Evolutionary conservation across 495 filamentous ascomycete species (phyloP), one percentile per base, ranked within the genome.

Genomic region (Podospora australis): DNA sequence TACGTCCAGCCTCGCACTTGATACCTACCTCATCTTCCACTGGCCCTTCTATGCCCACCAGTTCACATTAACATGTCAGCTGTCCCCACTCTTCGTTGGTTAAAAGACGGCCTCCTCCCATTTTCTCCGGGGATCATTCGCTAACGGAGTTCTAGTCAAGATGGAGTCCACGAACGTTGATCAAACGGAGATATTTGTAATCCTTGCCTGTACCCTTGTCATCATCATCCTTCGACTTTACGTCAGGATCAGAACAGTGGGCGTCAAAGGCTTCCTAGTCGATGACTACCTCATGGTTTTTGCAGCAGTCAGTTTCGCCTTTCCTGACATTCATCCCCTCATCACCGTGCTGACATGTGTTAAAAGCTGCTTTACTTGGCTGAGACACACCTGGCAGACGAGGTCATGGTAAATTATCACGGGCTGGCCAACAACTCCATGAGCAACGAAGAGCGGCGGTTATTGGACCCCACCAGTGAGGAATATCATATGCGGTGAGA

Each of bases 281-380:
- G 80, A 83, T 58, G 80, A 83, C 54, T 81, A 79, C 59, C 52
- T 83, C 8, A 82, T 82, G 78, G 51, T 77, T 13, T 14, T 82
- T 19, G 77, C 75, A 3, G 70, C 69, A 38, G 79, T 79, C 58
- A 62, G 71, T 62, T 2, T 21, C n/a, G 22, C 6, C 6, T 22
- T 5, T n/a, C 2, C 20, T 9, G n/a, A 9, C 2, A 20, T 13
- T 8, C 11, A 14, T 14, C 14, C 6, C 13, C 3, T 2, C 7
- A 2, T 7, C 2, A 20, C 25, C 52, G 23, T 46, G 24, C 6
- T 10, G 17, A 1, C 1, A 22, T 17, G 17, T 11, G 40, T 24
- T 19, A 13, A 13, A 44, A 70, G 70, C 29, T 66, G 9, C 47
- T 58, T 19, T 73, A 67, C 46, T 61, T 60, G 0, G 49, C 54